phyloP scores from a whole-genome alignment of 176 grass and related monocot genomes.

The Cocos nucifera region DNA sequence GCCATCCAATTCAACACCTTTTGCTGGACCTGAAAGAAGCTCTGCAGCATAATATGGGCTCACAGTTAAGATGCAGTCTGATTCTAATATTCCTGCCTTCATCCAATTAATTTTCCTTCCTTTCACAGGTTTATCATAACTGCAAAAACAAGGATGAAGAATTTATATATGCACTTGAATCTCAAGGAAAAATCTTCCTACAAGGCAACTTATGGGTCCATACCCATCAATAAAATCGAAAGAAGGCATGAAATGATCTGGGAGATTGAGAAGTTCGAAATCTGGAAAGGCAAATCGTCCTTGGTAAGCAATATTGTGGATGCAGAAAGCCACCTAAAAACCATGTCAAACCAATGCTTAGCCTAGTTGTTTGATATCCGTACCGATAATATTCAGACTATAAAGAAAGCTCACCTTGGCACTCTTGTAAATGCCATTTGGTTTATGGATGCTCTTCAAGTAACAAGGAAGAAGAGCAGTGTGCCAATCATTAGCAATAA shows the following conservation, averaged over 20 bases:
- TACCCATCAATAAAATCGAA: slow-evolving; percentile 91
- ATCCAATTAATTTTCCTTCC: slow-evolving; percentile 96
- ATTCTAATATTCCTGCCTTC: slow-evolving; percentile 67
- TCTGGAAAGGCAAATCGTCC: slow-evolving; percentile 58
- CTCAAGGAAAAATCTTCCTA: too few species aligned
- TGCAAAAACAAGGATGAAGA: slow-evolving; percentile 14
- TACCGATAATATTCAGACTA: not conserved
- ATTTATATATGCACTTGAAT: too few species aligned
- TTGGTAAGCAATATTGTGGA: slow-evolving; percentile 96
- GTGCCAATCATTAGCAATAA: slow-evolving; percentile 96
- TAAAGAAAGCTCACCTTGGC: slow-evolving; percentile 42
- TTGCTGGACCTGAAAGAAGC: slow-evolving; percentile 57
- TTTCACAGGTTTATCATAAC: slow-evolving; percentile 75
- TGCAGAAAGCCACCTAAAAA: slow-evolving; percentile 80
- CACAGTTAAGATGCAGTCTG: slow-evolving; percentile 61
- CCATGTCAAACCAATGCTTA: not conserved
- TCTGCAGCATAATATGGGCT: slow-evolving; percentile 82
- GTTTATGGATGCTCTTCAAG: slow-evolving; percentile 64
- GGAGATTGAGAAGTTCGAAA: slow-evolving; percentile 55
- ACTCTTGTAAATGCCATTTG: slow-evolving; percentile 57
- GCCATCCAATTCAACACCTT: slow-evolving; percentile 75
- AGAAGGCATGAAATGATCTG: slow-evolving; percentile 63
- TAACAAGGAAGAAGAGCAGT: slow-evolving; percentile 56
- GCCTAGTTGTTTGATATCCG: not conserved
- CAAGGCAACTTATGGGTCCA: not conserved